Evolutionary conservation across 805 yeast genomes (phyloP), one percentile per base, ranked within the genome.

Genomic region (Wickerhamiella qilinensis): DNA sequence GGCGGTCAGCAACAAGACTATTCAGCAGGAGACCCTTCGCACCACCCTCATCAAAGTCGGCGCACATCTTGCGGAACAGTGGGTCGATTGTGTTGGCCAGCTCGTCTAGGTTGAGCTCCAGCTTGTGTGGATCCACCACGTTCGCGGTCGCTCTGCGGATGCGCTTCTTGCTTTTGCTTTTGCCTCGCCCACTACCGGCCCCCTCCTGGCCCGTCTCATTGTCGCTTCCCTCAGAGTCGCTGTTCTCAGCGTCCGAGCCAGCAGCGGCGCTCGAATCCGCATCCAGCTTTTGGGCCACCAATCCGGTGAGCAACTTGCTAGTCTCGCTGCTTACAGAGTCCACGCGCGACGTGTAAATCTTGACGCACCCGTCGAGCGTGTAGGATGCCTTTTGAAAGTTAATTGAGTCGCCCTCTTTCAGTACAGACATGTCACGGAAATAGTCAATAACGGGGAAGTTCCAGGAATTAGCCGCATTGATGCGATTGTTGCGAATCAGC

Each of bases 271-370:
- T n/a, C n/a, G n/a, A n/a, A 3, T 38, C 49, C 1, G 42, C 54
- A n/a, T 35, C 44, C 17, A 31, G 46, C 48, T 42, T 36, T 38
- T 36, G 43, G 34, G 53, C 57, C 2, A 85, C 75, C 40, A 82
- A 58, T 3, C 94, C 93, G 56, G 81, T 78, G 27, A 85, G 58
- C 40, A 88, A 63, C 49, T 75, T 74, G 2, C 94, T 93, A 0
- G 96, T 85, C 50, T 86, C 96, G 7, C 79, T 76, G 4, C 86
- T 93, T 0, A 84, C 93, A 0, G 94, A 79, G 51, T 86, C 96
- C 18, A 88, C 85, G 49, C 97, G 70, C 14, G 93, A 80, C 11
- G 86, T 73, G 54, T 88, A 88, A 38, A 88, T 83, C 60, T 85
- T 85, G 25, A 86, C 88, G 63, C 96, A 86, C 0, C 96, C 96